Base-by-base conservation (phyloP, 2,329 filamentous ascomycete genomes). In the Cryphonectria nitschkei region DNA sequence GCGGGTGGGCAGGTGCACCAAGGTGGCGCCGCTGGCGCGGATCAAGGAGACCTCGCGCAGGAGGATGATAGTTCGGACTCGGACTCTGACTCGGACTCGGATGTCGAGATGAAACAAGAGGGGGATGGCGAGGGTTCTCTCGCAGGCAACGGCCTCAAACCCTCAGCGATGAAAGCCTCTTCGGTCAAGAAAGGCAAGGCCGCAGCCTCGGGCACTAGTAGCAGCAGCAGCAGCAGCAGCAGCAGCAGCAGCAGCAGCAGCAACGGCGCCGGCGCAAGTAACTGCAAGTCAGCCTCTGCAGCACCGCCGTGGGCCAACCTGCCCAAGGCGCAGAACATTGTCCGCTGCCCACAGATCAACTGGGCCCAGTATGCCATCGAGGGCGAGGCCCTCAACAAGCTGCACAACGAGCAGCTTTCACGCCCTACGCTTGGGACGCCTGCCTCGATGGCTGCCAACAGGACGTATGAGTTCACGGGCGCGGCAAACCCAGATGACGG, bases 311-410 rank as follows among this genome's bases (percentile, higher is more conserved):
- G 94, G 83, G 84, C 88, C 2, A 82, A 82, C 26, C 87, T 98
- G 19, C 95, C 95, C 0, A 87, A 87, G 19, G 89, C 93, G 8
- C 95, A 98, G 80, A 92, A 92, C 75, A 84, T 98, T 0, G 91
- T 97, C 37, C 90, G 95, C 56, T 94, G 91, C 82, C 95, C 95
- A 11, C 92, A 93, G 11, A 91, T 98, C 77, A 97, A 98, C 83
- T 98, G 95, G 95, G 89, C 90, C 16, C 95, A 97, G 78, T 98
- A 98, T 80, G 93, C 93, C 75, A 86, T 98, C n/a, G 90, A 96
- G 3, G 95, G 94, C 65, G 91, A 93, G 72, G 89, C 93, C 1
- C 85, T 98, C 50, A 94, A 98, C 80, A 92, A 90, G 78, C 84
- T 98, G 74, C 95, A 98, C 79, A 87, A 89, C 66, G 93, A 97